These are phyloP conservation scores for Solanum chiquidenum DNA, from an alignment of 257 asterid species.

Conservation along the genomic window DNA sequence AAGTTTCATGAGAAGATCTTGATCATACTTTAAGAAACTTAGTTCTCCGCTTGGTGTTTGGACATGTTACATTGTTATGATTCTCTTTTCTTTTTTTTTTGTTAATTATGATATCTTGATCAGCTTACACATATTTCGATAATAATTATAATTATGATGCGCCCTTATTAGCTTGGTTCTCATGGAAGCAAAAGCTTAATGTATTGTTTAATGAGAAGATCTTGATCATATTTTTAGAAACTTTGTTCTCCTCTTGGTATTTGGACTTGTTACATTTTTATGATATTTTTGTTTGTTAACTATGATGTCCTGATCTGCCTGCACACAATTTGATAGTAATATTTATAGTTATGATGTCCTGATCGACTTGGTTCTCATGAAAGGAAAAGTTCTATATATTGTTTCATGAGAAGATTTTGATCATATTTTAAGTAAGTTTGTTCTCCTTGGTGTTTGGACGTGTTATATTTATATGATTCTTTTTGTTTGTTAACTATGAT, in stretches of 20 bases:
- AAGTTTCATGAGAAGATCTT: not conserved
- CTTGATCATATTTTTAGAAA: not conserved
- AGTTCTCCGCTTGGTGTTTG: not conserved
- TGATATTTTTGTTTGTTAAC: not conserved
- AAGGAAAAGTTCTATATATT: not conserved
- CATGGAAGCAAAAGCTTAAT: too few species aligned
- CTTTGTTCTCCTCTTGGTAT: not conserved
- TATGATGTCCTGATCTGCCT: accelerated
- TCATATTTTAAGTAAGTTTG: not conserved
- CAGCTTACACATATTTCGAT: not conserved
- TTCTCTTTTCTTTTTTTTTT: too few species aligned
- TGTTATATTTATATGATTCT: too few species aligned
- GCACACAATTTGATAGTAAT: accelerated
- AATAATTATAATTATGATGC: too few species aligned
- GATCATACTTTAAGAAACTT: not conserved
- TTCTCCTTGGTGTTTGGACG: not conserved
- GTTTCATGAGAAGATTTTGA: not conserved
- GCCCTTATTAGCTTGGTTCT: too few species aligned
- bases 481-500: too few species aligned
- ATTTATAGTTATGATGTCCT: not conserved
- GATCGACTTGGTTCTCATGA: not conserved
- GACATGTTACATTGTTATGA: too few species aligned
- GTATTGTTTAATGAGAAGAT: not conserved
- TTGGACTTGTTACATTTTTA: not conserved
- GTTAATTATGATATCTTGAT: too few species aligned